Conservation (phyloP, 106 monocot species). For the Gastrodia elata region DNA sequence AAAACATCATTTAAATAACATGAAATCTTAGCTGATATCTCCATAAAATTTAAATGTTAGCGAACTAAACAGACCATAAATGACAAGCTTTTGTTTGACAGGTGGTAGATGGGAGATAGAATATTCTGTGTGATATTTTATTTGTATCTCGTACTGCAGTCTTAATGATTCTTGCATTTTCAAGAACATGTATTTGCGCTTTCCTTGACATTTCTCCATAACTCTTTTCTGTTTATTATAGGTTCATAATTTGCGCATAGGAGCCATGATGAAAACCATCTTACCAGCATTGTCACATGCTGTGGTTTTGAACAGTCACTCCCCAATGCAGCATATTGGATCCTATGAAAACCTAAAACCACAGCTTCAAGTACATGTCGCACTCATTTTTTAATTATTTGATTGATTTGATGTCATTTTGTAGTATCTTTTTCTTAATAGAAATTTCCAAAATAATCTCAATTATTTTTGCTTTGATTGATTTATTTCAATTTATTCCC, state of each 20-base stretch:
- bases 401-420: not conserved
- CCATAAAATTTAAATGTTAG: too few species aligned
- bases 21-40: too few species aligned
- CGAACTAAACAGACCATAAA: too few species aligned
- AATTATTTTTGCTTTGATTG: not conserved
- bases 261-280: slow-evolving; percentile 94
- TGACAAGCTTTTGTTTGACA: not conserved
- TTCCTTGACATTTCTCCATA: not conserved
- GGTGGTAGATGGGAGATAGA: not conserved
- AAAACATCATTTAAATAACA: too few species aligned
- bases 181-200: not conserved
- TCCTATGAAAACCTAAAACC: slow-evolving; percentile 38
- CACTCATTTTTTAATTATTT: not conserved
- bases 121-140: not conserved
- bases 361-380: slow-evolving; percentile 53
- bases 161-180: not conserved
- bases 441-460: not conserved
- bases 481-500: too few species aligned
- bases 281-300: slow-evolving; percentile 88
- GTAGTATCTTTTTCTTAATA: not conserved
- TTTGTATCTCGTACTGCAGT: not conserved
- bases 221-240: slow-evolving; percentile 15
- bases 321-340: slow-evolving; percentile 9
- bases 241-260: slow-evolving; percentile 88
- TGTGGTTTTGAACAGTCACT: slow-evolving; percentile 45